phyloP scores from a whole-genome alignment of 805 yeast genomes.

The Pichia gijzeniarum region DNA sequence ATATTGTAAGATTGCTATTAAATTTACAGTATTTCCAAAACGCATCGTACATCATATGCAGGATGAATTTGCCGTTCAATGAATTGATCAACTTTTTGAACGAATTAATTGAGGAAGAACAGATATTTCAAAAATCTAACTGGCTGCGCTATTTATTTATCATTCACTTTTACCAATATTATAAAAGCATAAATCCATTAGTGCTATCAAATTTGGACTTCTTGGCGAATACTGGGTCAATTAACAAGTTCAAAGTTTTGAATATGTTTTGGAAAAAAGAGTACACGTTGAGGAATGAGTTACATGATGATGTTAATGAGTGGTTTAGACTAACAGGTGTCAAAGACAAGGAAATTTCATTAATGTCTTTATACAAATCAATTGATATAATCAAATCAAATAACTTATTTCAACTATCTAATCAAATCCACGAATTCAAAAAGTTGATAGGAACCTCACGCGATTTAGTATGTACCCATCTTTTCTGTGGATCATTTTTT shows the following conservation, averaged over 20 bases:
- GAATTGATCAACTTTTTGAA: slow-evolving; percentile 9
- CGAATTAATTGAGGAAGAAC: slow-evolving; percentile 3
- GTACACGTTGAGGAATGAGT: background rate
- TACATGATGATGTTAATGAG: slow-evolving; percentile 4
- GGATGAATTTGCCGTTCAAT: slow-evolving; percentile 6
- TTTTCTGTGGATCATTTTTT: background rate
- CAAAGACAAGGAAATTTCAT: background rate
- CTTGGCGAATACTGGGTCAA: background rate
- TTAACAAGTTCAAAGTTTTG: slow-evolving; percentile 7
- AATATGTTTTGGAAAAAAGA: slow-evolving; percentile 6
- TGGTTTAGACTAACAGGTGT: background rate
- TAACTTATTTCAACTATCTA: background rate
- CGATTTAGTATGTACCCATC: background rate
- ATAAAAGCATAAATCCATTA: slow-evolving; percentile 7
- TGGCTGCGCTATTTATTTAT: slow-evolving; percentile 11
- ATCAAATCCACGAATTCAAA: background rate
- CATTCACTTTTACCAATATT: slow-evolving; percentile 8
- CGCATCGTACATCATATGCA: slow-evolving; percentile 13
- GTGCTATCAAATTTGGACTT: slow-evolving; percentile 13
- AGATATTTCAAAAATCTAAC: slow-evolving; percentile 9
- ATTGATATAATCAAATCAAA: slow-evolving; percentile 6
- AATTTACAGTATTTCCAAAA: slow-evolving; percentile 12
- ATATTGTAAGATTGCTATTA: slow-evolving; percentile 1
- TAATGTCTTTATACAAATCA: slow-evolving; percentile 4
- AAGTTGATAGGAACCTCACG: background rate